Base-by-base conservation (phyloP, 2,329 filamentous ascomycete genomes). In the Xylaria digitata region DNA sequence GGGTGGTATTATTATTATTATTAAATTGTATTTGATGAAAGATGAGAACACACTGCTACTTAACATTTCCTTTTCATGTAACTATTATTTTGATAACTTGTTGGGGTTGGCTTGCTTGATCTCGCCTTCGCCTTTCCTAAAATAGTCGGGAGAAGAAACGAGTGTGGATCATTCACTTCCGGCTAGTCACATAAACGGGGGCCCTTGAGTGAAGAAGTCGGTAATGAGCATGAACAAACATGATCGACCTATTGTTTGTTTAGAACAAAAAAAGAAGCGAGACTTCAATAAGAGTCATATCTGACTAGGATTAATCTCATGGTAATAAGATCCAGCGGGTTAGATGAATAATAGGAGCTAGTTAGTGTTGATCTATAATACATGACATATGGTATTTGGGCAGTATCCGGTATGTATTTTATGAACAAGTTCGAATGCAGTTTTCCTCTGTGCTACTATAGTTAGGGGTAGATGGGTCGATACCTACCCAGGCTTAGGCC, bases 161-260 rank as follows among this genome's bases (percentile, higher is more conserved):
- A 42, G 34, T 13, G 45, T 56, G 45, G 43, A 50, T 40, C 34
- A 45, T 37, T 32, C 21, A 54, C 43, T 26, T 43, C 19, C 32
- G 17, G 21, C 43, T 37, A 37, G 43, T 55, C 56, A 50, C n/a
- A 34, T 61, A 40, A 58, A 32, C 19, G 40, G 32, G 48, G 32
- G 4, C 13, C 4, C 2, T 19, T 55, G 21, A 42, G 37, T 34
- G 21, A 21, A 34, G 21, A 21, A 34, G 37, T 43, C 23, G 23
- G 46, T 30, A 50, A 57, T 34, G 54, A 21, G 23, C 37, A 45
- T 61, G 32, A 53, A 45, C 6, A 53, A 63, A 26, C 34, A 57
- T 50, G 8, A 9, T 26, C 26, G 26, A 26, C 34, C 52, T 32
- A 50, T 63, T 32, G 7, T 45, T 45, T 59, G n/a, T 57, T 37